Evolutionary conservation across 441 rosid genomes (phyloP).

Genomic region (Populus hybrid): DNA sequence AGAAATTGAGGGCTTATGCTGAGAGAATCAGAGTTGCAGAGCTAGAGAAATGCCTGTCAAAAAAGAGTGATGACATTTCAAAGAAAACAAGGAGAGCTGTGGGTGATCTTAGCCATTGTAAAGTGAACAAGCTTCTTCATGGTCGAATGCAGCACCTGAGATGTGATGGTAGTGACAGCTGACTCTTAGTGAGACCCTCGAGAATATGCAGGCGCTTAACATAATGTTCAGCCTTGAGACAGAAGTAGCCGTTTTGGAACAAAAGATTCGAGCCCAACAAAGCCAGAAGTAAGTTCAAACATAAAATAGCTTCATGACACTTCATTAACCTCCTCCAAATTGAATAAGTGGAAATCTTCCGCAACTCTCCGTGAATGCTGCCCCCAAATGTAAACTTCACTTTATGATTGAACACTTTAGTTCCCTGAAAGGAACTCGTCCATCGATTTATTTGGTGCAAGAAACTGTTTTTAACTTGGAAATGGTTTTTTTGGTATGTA

Average conservation of each 20-base stretch:
- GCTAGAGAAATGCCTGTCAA: too few species aligned
- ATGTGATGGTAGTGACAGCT: too few species aligned
- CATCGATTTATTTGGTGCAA: conserved; percentile 26
- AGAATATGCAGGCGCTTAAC: too few species aligned
- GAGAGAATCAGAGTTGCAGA: too few species aligned
- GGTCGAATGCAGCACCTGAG: too few species aligned
- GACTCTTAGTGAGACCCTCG: too few species aligned
- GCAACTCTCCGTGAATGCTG: conserved; percentile 12
- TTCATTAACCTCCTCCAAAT: conserved; percentile 8
- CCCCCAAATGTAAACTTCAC: conserved; percentile 10
- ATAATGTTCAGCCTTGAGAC: too few species aligned
- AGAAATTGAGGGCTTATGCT: too few species aligned
- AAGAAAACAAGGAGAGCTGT: too few species aligned
- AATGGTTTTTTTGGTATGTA: conserved; percentile 19
- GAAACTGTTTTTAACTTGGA: conserved; percentile 19
- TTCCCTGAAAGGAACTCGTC: conserved; percentile 16
- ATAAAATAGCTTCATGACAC: conserved; percentile 6
- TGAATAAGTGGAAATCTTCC: conserved; percentile 36
- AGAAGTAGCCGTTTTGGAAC: conserved; percentile 64
- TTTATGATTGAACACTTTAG: not conserved
- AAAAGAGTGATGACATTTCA: too few species aligned
- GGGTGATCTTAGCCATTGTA: too few species aligned
- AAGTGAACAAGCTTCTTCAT: too few species aligned
- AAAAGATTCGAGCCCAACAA: conserved; percentile 79
- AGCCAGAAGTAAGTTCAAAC: conserved; percentile 38